Percentiles rank a stretch among this genome's conserved stretches.
These are phyloP conservation scores for Lepidopterella palustris DNA, from an alignment of 495 filamentous ascomycete genomes.

Conservation along the genomic window DNA sequence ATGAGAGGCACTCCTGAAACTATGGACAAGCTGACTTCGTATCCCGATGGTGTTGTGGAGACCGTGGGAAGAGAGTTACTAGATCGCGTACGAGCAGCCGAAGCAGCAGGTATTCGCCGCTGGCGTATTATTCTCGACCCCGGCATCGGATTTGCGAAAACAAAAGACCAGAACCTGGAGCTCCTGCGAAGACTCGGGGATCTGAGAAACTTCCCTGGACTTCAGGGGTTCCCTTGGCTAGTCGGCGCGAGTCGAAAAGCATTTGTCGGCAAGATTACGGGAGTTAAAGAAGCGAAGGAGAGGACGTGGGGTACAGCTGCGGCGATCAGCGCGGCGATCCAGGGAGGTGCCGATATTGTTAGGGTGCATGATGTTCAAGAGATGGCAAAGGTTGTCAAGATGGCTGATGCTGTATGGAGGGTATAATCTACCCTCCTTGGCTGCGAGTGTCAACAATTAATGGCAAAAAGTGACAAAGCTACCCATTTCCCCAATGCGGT, in stretches of 20 bases:
- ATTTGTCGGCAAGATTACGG: constrained; percentile 80
- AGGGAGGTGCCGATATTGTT: constrained; percentile 91
- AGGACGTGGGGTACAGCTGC: constrained; percentile 83
- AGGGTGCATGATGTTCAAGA: constrained; percentile 89
- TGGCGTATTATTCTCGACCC: constrained; percentile 97
- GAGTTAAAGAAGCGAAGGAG: constrained; percentile 58
- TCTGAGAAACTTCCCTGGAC: constrained; percentile 54
- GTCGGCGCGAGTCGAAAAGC: constrained; percentile 84
- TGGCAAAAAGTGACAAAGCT: no score
- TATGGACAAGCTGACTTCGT: constrained; percentile 61
- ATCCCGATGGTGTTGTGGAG: constrained; percentile 67
- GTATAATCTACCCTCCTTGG: no score
- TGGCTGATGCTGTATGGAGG: constrained; percentile 75
- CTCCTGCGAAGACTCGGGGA: constrained; percentile 61
- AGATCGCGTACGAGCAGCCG: constrained; percentile 64
- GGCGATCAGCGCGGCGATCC: constrained; percentile 77
- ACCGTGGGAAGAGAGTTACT: constrained; percentile 65
- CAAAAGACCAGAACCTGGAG: constrained; percentile 69
- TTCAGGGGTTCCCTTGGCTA: constrained; percentile 78
- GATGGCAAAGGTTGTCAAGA: constrained; percentile 80
- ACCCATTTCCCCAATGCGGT: no score
- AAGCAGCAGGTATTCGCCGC: constrained; percentile 72
- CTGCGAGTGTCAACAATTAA: no score
- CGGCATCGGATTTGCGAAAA: constrained; percentile 90
- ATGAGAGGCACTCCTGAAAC: constrained; percentile 85